These are phyloP conservation scores for Lupinus albus DNA, from an alignment of 306 rosid species.

Conservation along the genomic window DNA sequence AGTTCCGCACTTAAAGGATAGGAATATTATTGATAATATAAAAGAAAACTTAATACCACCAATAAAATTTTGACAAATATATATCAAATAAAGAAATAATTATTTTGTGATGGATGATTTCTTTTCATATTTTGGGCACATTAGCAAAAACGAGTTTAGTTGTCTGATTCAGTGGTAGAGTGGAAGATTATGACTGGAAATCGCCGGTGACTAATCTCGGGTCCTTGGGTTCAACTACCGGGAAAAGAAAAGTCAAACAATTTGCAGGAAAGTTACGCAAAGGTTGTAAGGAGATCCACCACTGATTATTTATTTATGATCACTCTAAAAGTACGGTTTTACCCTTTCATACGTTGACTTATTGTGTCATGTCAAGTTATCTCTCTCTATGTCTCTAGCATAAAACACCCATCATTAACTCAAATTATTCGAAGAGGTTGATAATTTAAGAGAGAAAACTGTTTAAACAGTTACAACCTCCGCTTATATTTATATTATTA, in stretches of 20 bases:
- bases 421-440: constrained; percentile 16
- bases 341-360: constrained; percentile 26
- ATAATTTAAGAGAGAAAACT: neutral
- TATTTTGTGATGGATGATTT: too few species aligned
- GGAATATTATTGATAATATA: too few species aligned
- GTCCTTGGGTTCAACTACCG: constrained; percentile 54
- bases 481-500: too few species aligned
- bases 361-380: neutral
- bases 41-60: too few species aligned
- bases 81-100: too few species aligned
- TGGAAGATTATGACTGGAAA: constrained; percentile 37
- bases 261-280: constrained; percentile 25
- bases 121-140: too few species aligned
- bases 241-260: constrained; percentile 28
- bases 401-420: constrained; percentile 25
- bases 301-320: constrained; percentile 10
- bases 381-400: constrained; percentile 3
- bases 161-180: constrained; percentile 1
- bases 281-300: neutral
- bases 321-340: constrained; percentile 12
- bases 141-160: neutral
- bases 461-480: constrained; percentile 17
- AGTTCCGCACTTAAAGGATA: too few species aligned
- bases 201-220: constrained; percentile 60
- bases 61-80: too few species aligned